Percentiles rank a stretch among this genome's conserved stretches.
These are phyloP conservation scores for Boletus rufocinnamomeus DNA, from an alignment of 768 basidiomycete species.

Conservation along the genomic window DNA sequence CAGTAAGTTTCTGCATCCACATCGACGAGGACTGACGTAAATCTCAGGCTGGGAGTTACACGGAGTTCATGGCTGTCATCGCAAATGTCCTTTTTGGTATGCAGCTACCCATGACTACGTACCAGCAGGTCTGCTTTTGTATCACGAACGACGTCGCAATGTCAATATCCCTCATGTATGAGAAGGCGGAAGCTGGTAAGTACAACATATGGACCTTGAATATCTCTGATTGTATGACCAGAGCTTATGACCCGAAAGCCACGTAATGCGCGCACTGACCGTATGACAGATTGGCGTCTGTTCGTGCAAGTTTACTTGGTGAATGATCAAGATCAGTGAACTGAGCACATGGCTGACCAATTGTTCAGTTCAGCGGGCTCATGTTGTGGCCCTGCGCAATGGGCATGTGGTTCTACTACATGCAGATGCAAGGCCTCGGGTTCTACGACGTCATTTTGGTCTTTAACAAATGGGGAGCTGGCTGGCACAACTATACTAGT, in stretches of 20 bases:
- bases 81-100: conserved; percentile 60
- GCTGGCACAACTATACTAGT: conserved; percentile 35
- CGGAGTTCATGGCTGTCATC: conserved; percentile 59
- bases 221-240: conserved; percentile 11
- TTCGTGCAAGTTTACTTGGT: conserved; percentile 52
- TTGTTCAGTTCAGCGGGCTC: conserved; percentile 41
- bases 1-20: conserved; percentile 2
- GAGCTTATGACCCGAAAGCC: conserved; percentile 51
- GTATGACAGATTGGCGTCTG: conserved; percentile 50
- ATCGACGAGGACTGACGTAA: not conserved
- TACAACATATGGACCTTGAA: not conserved
- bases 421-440: conserved; percentile 36
- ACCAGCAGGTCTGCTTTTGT: conserved; percentile 56
- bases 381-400: conserved; percentile 48
- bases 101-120: conserved; percentile 55
- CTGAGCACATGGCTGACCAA: conserved; percentile 2
- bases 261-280: conserved; percentile 48
- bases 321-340: conserved; percentile 13
- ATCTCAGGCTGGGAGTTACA: conserved; percentile 50
- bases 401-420: conserved; percentile 44
- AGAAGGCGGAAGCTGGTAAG: conserved; percentile 50
- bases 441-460: conserved; percentile 41
- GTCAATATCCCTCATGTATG: conserved; percentile 51
- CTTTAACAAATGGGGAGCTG: conserved; percentile 41
- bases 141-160: conserved; percentile 53